These are phyloP conservation scores for Colletotrichum cuscutae DNA, from an alignment of 2,329 filamentous ascomycete species.

Conservation along the genomic window DNA sequence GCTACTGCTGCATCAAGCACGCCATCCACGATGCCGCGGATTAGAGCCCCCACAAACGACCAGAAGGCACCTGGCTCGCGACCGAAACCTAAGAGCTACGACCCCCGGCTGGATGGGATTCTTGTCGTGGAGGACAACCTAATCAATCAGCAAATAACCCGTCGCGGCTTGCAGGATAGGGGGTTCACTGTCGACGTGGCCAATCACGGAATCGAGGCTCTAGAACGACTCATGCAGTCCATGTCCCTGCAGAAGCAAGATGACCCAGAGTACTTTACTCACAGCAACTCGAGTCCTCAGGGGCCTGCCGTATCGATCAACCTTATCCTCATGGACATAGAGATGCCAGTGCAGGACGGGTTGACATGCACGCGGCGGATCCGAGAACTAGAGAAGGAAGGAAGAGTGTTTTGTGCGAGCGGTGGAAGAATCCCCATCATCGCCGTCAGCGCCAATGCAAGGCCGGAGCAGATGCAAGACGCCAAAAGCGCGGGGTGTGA, in stretches of 20 bases:
- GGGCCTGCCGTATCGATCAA: conserved; percentile 54
- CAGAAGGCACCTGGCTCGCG: conserved; percentile 24
- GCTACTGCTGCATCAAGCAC: conserved; percentile 8
- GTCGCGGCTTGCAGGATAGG: conserved; percentile 59
- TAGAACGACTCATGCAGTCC: conserved; percentile 56
- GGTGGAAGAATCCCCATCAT: conserved; percentile 70
- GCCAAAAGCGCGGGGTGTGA: conserved; percentile 65
- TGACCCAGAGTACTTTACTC: conserved; percentile 20
- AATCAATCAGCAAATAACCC: conserved; percentile 68
- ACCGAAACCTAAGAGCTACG: conserved; percentile 6
- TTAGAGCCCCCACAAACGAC: conserved; percentile 10
- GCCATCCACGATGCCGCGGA: conserved; percentile 3
- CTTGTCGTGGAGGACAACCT: conserved; percentile 71
- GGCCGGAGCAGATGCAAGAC: conserved; percentile 67
- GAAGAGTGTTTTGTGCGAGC: conserved; percentile 56
- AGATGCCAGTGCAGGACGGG: conserved; percentile 81
- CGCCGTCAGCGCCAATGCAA: conserved; percentile 74
- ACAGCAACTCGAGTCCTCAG: not conserved
- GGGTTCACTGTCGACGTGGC: conserved; percentile 64
- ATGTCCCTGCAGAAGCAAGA: conserved; percentile 35
- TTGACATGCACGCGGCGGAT: conserved; percentile 73
- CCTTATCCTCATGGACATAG: conserved; percentile 79
- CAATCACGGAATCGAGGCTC: conserved; percentile 66
- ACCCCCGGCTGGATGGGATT: conserved; percentile 51
- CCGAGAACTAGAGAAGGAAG: conserved; percentile 66